phyloP scores from a whole-genome alignment of 2,329 filamentous ascomycete species.

The Colletotrichum graminicola region DNA sequence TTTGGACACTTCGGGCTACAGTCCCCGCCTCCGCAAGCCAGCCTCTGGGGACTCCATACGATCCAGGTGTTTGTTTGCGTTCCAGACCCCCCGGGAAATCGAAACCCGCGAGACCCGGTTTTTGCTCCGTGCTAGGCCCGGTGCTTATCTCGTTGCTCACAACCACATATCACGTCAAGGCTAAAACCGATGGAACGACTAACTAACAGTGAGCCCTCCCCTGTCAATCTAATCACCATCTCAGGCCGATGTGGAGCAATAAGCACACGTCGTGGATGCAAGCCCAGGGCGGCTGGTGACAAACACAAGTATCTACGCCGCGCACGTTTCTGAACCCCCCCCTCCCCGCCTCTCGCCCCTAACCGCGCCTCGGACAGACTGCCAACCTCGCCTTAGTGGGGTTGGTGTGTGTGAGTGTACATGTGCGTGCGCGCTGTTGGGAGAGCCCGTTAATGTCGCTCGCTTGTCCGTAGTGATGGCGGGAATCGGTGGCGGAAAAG shows the following conservation, averaged over 20 bases:
- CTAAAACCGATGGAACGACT: background rate
- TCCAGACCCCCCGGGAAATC: background rate
- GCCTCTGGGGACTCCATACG: background rate
- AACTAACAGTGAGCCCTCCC: background rate
- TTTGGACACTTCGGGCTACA: background rate
- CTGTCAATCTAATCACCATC: background rate
- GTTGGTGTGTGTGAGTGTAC: conserved; percentile 4
- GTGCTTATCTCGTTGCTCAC: background rate
- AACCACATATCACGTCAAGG: background rate
- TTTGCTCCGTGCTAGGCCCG: background rate
- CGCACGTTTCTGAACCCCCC: background rate
- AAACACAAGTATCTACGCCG: conserved; percentile 10
- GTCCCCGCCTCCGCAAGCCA: conserved; percentile 8
- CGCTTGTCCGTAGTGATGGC: conserved; percentile 17
- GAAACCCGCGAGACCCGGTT: conserved; percentile 13
- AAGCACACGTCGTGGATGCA: background rate
- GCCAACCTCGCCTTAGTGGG: conserved; percentile 27
- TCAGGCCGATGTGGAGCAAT: conserved; percentile 26
- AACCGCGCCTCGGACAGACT: background rate
- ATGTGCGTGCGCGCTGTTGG: conserved; percentile 13
- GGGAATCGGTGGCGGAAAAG: conserved; percentile 18
- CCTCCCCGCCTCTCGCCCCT: background rate
- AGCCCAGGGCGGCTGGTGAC: background rate
- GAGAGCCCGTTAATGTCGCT: background rate
- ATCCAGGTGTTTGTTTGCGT: background rate